These are phyloP conservation scores for Chytriomyces confervae DNA, from an alignment of 192 early-diverging fungal species.

Conservation along the genomic window DNA sequence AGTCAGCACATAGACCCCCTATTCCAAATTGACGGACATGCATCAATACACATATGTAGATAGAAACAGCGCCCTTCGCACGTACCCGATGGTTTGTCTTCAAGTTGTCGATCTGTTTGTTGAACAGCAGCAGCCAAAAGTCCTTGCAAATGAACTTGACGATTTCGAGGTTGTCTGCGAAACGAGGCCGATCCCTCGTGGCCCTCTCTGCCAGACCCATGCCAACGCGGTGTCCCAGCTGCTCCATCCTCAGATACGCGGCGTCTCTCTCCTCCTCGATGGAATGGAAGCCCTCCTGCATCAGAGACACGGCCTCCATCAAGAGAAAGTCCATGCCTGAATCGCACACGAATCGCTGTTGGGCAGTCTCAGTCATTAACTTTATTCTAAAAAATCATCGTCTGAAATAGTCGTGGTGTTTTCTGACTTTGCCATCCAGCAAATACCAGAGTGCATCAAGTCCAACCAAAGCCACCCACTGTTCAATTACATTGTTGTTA, in stretches of 20 bases:
- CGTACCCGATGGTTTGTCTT: constrained; percentile 96
- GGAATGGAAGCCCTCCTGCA: constrained; percentile 29
- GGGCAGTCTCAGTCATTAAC: background rate
- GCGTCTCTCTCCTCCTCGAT: constrained; percentile 81
- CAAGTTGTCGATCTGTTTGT: constrained; percentile 97
- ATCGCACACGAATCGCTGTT: constrained; percentile 19
- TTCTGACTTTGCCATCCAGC: no score
- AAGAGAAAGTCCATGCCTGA: constrained; percentile 29
- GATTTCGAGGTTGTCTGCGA: constrained; percentile 92
- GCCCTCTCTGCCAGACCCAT: constrained; percentile 85
- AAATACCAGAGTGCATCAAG: no score
- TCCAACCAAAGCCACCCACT: no score
- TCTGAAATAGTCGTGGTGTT: no score
- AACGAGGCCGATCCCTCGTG: constrained; percentile 83
- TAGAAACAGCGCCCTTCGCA: background rate
- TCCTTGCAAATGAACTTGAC: constrained; percentile 99
- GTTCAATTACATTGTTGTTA: no score
- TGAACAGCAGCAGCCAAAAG: constrained; percentile 92
- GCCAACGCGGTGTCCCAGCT: constrained; percentile 89
- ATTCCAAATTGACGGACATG: background rate
- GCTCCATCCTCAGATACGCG: constrained; percentile 90
- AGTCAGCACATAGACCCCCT: constrained; percentile 97
- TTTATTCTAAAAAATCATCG: no score
- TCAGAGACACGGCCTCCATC: constrained; percentile 15
- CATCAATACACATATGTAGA: no score